Evolutionary conservation across 805 yeast species (phyloP), one percentile per base, ranked within the genome.

Genomic region (Teunomyces aglyptinius): DNA sequence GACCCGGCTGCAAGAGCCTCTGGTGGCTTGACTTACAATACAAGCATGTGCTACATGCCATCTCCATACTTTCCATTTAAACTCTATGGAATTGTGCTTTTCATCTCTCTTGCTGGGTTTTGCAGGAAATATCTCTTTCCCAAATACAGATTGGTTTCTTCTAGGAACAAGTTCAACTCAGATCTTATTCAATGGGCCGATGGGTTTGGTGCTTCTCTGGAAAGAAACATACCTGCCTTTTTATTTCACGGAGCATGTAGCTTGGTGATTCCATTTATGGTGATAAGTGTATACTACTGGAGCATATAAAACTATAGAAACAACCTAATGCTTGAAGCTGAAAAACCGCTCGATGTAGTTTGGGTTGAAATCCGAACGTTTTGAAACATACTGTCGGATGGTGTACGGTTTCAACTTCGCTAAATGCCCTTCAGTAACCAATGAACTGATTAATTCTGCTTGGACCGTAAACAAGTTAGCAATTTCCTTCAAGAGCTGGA

Each of bases 391-490:
- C 53, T 80, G 85, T 48, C 85, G 77, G 28, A 88, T 70, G 5
- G 85, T 68, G 41, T 73, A 75, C 7, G 83, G 82, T 58, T 82
- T 83, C 60, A 89, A 73, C 47, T 74, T 75, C 1, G 84, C 82
- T 51, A 90, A 70, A 55, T 83, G 89, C 1, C 96, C 94, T 58
- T 89, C 96, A 34, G 83, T 82, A 2, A 89, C 82, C 58, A 90
- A 73, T 1, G 96, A 86, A 51, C 82, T 82, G 45, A 90, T 69
- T 55, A 88, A 75, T 47, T 86, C 86, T 1, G 92, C 86, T 59
- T 87, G 94, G 13, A 89, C 96, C 0, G 96, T 85, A 63, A 84
- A 91, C 49, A 91, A 69, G 57, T 88, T 89, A 27, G 92, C 89
- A 50, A 91, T 78, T 54, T 90, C 96, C 60, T 89, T 80, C 51